Evolutionary conservation across 768 basidiomycete genomes (phyloP), one percentile per base, ranked within the genome.

Genomic region (Tylopilus cervinicoccineus): DNA sequence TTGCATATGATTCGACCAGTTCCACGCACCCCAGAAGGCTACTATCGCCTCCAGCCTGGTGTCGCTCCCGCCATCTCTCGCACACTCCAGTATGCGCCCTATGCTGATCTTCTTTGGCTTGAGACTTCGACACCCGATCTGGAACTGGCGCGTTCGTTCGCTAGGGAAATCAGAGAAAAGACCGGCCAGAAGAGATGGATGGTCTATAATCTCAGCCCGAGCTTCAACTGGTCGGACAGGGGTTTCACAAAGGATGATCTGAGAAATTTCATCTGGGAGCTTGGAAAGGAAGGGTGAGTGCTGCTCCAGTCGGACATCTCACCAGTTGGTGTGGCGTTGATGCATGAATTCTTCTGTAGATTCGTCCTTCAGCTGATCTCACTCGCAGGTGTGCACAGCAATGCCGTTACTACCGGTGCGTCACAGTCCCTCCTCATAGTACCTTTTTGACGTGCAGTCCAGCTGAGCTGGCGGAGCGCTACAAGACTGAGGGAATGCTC

Each of bases 181-280:
- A 79, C 79, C 60, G 90, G 92, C 33, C 43, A 55, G 44, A 49
- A 49, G 53, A 89, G 84, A 59, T 84, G 81, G 83, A 80, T 96
- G 56, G 92, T 95, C 19, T 96, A 94, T 64, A 96, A 95, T 64
- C 71, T 96, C 48, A 93, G 90, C 59, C 93, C 93, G 5, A 91
- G 89, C 61, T 95, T 95, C 74, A 93, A 94, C 65, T 95, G 92
- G 93, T 72, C 80, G n/a, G 77, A 74, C 22, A 82, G 86, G 57
- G 91, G 91, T 13, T 94, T 88, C 67, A 77, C 78, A 37, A 80
- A 90, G 54, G 71, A 74, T 5, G 86, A 84, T 53, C 65, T 95
- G 57, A 92, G 87, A 76, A 80, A 77, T 65, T 94, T 94, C 60
- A 72, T 93, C 37, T 93, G 90, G 88, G 88, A 94, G 38, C 76